Evolutionary conservation across 169 alveolate genomes (phyloP).

Genomic region (Cardiosporidium cionae): DNA sequence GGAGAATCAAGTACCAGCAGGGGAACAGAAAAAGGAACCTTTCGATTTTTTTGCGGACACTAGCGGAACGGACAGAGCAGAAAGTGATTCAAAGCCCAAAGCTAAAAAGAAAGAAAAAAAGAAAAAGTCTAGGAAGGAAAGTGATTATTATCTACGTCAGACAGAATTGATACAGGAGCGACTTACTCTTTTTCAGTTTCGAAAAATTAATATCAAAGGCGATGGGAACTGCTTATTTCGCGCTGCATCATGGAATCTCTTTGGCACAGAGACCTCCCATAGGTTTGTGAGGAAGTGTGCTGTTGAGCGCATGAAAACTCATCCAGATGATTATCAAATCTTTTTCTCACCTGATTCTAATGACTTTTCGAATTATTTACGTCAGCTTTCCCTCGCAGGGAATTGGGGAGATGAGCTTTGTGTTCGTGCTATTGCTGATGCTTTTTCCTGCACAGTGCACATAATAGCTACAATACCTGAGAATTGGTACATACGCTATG

Average conservation of each 20-base stretch:
- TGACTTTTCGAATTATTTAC: slow-evolving; percentile 18
- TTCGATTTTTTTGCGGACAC: no score
- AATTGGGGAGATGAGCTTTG: slow-evolving; percentile 58
- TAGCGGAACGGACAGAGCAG: no score
- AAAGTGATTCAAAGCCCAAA: no score
- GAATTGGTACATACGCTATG: slow-evolving; percentile 48
- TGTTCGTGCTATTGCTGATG: slow-evolving; percentile 51
- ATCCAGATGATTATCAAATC: slow-evolving; percentile 28
- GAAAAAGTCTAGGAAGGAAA: no score
- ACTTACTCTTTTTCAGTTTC: slow-evolving; percentile 35
- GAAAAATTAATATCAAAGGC: slow-evolving; percentile 23
- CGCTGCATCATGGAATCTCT: slow-evolving; percentile 43
- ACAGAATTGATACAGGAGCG: no score
- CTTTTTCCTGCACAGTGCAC: slow-evolving; percentile 46
- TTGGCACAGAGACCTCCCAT: slow-evolving; percentile 43
- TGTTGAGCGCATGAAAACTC: slow-evolving; percentile 35
- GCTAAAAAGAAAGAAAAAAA: no score
- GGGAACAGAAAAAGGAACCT: no score
- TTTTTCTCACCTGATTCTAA: slow-evolving; percentile 30
- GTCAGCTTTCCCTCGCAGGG: slow-evolving; percentile 40
- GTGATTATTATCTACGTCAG: no score
- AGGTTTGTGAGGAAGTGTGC: slow-evolving; percentile 35
- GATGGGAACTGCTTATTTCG: slow-evolving; percentile 59
- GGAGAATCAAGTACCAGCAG: no score
- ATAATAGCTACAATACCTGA: slow-evolving; percentile 42